Base-by-base conservation (phyloP, 768 basidiomycete species). In the Russula lepida region DNA sequence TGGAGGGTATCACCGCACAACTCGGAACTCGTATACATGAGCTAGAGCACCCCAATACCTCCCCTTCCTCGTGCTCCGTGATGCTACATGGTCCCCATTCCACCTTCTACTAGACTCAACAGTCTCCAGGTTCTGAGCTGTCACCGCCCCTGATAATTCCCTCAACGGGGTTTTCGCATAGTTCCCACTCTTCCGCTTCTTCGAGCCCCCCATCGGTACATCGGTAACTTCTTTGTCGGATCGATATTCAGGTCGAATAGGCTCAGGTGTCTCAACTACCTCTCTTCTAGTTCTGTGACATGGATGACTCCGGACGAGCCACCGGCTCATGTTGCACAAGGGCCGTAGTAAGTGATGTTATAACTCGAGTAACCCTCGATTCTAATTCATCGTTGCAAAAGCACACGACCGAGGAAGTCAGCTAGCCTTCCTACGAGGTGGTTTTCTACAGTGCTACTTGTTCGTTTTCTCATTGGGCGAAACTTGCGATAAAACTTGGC, bases 1-100 rank as follows among this genome's bases (percentile, higher is more conserved):
- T 86, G 28, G 83, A 85, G 68, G 84, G 85, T 35, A 79, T 80
- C 2, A 74, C 85, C 30, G 74, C 77, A 1, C 75, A 81, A 28
- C 71, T 86, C 54, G 79, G 78, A 69, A 77, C 81, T 41, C 77
- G 84, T 43, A 71, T 86, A 50, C 43, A 66, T 1, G 68, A 68
- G 32, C 59, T 68, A 9, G 68, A 69, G 68, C 53, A 63, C 25
- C 65, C 65, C 7, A 48, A 53, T 9, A 41, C 39, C 27, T 13
- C 62, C 27, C 23, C 65, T 17, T 25, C 58, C 1, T n/a, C n/a
- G n/a, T n/a, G n/a, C 1, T 55, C 47, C 2, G 62, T 68, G 32
- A 60, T 55, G 37, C 58, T 68, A 17, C 67, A 61, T 35, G 67
- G 66, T 37, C 43, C 67, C 9, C 64, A 58, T 35, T 56, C 63